Evolutionary conservation across 2,329 filamentous ascomycete species (phyloP).

Genomic region (Fusarium paranaense): DNA sequence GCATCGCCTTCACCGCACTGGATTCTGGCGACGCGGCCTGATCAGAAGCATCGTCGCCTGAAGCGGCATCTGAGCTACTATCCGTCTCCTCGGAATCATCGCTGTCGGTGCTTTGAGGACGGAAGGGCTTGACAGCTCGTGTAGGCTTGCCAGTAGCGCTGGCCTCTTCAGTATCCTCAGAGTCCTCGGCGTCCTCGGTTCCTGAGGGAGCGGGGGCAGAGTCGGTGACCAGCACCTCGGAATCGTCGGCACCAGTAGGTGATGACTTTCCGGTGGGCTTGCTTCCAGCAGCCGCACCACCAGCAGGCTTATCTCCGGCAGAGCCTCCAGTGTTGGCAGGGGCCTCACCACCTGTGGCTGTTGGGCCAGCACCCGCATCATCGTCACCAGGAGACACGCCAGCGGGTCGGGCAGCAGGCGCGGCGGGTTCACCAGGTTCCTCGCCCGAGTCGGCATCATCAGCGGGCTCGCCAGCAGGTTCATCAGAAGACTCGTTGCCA

Average conservation of each 20-base stretch:
- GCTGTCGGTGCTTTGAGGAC: background rate
- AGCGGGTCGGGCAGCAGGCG: background rate
- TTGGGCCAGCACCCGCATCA: slow-evolving; percentile 2
- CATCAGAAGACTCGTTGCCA: background rate
- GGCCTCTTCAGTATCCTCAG: background rate
- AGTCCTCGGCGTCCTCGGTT: background rate
- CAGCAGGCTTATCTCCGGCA: background rate
- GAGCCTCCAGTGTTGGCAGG: background rate
- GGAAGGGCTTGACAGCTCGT: slow-evolving; percentile 29
- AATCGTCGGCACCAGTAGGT: background rate
- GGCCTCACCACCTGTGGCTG: background rate
- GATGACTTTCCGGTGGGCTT: background rate
- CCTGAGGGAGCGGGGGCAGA: slow-evolving; percentile 12
- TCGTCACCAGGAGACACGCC: background rate
- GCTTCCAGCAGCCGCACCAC: background rate
- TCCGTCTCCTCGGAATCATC: slow-evolving; percentile 16
- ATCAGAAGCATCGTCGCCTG: background rate
- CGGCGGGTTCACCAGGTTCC: background rate
- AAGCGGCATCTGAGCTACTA: background rate
- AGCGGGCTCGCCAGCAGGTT: background rate
- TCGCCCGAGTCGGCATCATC: background rate
- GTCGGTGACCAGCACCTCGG: slow-evolving; percentile 27
- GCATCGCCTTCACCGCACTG: background rate
- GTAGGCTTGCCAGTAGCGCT: slow-evolving; percentile 8
- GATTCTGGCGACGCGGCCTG: background rate